Evolutionary conservation across 129 eudicot species (phyloP).

Genomic region (Helianthus annuus): DNA sequence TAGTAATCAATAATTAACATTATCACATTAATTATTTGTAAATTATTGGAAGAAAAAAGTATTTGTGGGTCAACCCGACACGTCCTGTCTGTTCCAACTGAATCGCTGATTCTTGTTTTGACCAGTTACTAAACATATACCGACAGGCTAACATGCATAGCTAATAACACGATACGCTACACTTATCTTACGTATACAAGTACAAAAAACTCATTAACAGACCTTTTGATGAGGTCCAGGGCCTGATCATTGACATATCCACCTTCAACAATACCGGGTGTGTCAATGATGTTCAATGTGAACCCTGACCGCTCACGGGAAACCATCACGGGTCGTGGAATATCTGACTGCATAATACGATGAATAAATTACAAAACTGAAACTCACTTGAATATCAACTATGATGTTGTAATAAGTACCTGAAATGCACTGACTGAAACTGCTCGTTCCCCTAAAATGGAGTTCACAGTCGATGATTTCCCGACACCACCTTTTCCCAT

Average conservation of each 20-base stretch:
- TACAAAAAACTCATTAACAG: conserved; percentile 1
- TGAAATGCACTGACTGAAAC: conserved; percentile 88
- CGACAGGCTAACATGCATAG: background rate
- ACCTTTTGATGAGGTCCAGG: conserved; percentile 79
- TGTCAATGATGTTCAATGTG: conserved; percentile 82
- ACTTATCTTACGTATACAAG: background rate
- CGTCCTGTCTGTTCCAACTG: background rate
- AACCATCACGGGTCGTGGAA: conserved; percentile 81
- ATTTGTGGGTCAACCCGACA: background rate
- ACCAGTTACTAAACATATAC: background rate
- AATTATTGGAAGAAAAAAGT: background rate
- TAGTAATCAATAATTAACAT: background rate
- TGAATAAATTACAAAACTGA: background rate
- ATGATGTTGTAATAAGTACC: conserved; percentile 37
- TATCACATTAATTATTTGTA: background rate
- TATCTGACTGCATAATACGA: conserved; percentile 60
- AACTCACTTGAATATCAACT: conserved; percentile 3
- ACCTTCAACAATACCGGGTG: conserved; percentile 95
- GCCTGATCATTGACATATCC: conserved; percentile 83
- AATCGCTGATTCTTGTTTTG: background rate
- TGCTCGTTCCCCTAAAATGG: conserved; percentile 81
- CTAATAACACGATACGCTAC: conserved; percentile 3
- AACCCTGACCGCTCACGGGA: conserved; percentile 74
- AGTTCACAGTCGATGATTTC: conserved; percentile 84
- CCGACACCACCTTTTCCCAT: conserved; percentile 99